A percentile compares a stretch with the other conserved stretches of the same genome.
phyloP scores from a whole-genome alignment of 306 rosid species.

The Cicer cuneatum region DNA sequence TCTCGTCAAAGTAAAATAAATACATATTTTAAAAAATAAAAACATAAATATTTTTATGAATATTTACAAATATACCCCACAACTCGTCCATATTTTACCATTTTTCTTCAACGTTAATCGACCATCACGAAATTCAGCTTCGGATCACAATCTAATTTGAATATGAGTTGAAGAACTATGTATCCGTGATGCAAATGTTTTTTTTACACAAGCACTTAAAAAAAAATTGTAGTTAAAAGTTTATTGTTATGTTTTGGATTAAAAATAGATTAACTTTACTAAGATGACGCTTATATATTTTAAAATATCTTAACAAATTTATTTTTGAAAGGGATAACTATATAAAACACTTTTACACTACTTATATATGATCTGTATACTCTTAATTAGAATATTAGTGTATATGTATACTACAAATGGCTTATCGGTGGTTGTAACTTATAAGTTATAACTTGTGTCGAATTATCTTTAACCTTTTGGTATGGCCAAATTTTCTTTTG shows the following conservation, averaged over 20 bases:
- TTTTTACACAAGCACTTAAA: not conserved
- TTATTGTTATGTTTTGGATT: not conserved
- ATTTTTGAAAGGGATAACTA: not conserved
- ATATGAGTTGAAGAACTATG: not conserved
- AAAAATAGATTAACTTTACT: not conserved
- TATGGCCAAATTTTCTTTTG: not conserved
- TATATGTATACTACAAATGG: not conserved
- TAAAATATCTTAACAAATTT: not conserved
- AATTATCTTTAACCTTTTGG: not conserved
- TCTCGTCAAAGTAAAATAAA: no score
- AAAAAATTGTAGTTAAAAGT: not conserved
- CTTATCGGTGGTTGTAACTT: not conserved
- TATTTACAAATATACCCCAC: no score
- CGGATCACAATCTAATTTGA: not conserved
- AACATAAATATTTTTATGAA: no score
- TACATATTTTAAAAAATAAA: no score
- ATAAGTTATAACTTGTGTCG: not conserved
- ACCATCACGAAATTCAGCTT: no score
- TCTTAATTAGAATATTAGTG: no score
- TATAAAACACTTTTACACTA: not conserved
- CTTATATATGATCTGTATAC: not conserved
- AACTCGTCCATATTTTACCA: no score
- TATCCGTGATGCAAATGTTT: not conserved
- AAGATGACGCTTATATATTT: not conserved
- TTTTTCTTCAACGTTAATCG: no score